Conservation (phyloP, 73 alveolate species). For the Durusdinium trenchii region DNA sequence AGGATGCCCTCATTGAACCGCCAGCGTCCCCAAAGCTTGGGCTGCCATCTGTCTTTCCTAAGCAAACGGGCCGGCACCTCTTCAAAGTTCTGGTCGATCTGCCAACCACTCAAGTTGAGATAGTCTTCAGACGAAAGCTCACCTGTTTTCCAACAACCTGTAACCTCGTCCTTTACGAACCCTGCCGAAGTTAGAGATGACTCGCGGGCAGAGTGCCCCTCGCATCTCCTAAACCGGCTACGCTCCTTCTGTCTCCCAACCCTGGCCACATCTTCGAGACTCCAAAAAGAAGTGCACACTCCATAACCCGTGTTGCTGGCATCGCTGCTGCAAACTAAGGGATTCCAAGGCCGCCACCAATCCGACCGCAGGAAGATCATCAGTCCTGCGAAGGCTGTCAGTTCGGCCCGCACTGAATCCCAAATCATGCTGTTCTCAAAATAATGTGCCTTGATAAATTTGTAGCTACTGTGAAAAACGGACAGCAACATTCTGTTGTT, state of each 20-base stretch:
- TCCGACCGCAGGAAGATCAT: background rate
- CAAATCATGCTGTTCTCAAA: background rate
- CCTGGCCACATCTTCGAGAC: background rate
- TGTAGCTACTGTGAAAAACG: background rate
- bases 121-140: background rate
- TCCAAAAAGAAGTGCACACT: background rate
- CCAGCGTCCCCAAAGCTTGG: background rate
- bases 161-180: background rate
- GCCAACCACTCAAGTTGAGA: background rate
- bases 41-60: background rate
- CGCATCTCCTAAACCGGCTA: background rate
- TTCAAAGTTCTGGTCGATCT: background rate
- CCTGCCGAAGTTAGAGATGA: background rate
- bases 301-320: background rate
- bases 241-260: background rate
- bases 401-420: background rate
- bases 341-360: slow-evolving; percentile 8
- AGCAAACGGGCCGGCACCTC: background rate
- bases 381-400: background rate
- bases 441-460: background rate
- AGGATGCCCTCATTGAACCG: background rate
- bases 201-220: background rate
- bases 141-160: background rate
- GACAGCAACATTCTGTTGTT: background rate
- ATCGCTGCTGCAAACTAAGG: background rate